Evolutionary conservation across 129 eudicot species (phyloP).

Genomic region (Deinandra increscens): DNA sequence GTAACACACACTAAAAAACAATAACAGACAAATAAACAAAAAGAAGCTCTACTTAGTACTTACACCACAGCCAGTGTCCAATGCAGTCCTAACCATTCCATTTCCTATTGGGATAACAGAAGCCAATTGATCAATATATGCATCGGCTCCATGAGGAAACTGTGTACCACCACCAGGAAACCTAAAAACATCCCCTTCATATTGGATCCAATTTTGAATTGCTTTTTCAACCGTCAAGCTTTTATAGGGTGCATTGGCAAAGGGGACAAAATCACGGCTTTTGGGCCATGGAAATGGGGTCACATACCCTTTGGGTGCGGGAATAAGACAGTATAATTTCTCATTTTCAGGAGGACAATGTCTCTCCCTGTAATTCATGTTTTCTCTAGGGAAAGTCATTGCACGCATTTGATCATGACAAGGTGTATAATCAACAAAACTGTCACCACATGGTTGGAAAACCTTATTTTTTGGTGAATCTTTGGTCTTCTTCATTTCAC

Average conservation of each 20-base stretch:
- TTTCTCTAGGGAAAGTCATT: slow-evolving; percentile 68
- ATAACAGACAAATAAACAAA: neutral
- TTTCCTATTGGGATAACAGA: slow-evolving; percentile 59
- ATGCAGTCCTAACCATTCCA: slow-evolving; percentile 64
- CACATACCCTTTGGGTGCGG: slow-evolving; percentile 70
- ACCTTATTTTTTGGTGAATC: slow-evolving; percentile 25
- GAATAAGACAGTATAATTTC: slow-evolving; percentile 60
- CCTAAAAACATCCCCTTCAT: slow-evolving; percentile 65
- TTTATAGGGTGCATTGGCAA: slow-evolving; percentile 67
- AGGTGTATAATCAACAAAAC: slow-evolving; percentile 59
- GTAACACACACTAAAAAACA: neutral
- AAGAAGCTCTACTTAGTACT: slow-evolving; percentile 34
- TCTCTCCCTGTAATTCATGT: slow-evolving; percentile 63
- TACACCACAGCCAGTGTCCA: slow-evolving; percentile 79
- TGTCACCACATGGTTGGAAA: slow-evolving; percentile 48
- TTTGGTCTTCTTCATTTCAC: slow-evolving; percentile 22
- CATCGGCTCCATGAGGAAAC: slow-evolving; percentile 78
- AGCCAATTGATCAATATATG: slow-evolving; percentile 62
- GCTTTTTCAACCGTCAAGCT: slow-evolving; percentile 76
- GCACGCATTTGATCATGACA: slow-evolving; percentile 75
- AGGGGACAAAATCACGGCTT: slow-evolving; percentile 67
- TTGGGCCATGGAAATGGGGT: slow-evolving; percentile 77
- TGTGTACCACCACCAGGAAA: slow-evolving; percentile 83
- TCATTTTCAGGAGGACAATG: slow-evolving; percentile 63
- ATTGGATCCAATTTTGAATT: slow-evolving; percentile 70